Percentiles rank a stretch among this genome's conserved stretches.
phyloP scores from a whole-genome alignment of 495 filamentous ascomycete genomes.

The Staphylotrichum longicolle region DNA sequence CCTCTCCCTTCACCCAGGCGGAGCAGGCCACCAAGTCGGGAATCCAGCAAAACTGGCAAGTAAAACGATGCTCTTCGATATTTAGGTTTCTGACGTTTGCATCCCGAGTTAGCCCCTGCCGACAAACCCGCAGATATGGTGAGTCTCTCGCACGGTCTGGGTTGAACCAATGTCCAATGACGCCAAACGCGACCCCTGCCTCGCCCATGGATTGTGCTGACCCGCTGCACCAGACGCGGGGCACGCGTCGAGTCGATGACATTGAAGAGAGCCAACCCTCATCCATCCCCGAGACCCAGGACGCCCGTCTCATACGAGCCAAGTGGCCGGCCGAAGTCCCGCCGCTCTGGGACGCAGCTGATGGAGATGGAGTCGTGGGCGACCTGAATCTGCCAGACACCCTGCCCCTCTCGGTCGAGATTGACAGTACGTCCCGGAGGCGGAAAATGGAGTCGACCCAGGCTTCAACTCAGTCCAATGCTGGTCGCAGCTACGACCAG shows the following conservation, averaged over 20 bases:
- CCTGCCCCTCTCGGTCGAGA: conserved; percentile 6
- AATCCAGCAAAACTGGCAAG: neutral
- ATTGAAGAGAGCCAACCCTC: conserved; percentile 4
- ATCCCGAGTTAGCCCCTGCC: neutral
- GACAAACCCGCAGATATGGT: neutral
- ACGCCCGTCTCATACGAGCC: neutral
- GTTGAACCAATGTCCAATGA: neutral
- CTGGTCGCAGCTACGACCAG: conserved; percentile 45
- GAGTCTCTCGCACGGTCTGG: conserved; percentile 15
- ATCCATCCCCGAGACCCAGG: conserved; percentile 17
- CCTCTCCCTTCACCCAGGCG: conserved; percentile 10
- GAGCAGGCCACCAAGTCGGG: conserved; percentile 7
- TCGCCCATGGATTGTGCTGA: conserved; percentile 31
- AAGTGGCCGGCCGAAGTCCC: neutral
- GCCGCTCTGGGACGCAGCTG: neutral
- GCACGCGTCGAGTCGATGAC: conserved; percentile 20
- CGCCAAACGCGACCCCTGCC: conserved; percentile 18
- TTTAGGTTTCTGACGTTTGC: neutral
- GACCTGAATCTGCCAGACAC: conserved; percentile 8
- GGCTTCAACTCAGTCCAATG: conserved; percentile 46
- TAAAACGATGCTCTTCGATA: neutral
- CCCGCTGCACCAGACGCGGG: conserved; percentile 26
- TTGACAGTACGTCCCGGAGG: conserved; percentile 6
- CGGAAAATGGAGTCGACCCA: conserved; percentile 36
- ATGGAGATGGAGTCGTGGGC: neutral